Percentiles rank a stretch among this genome's conserved stretches.
These are phyloP conservation scores for Penicillium simplicissimum DNA, from an alignment of 495 filamentous ascomycete species.

Conservation along the genomic window DNA sequence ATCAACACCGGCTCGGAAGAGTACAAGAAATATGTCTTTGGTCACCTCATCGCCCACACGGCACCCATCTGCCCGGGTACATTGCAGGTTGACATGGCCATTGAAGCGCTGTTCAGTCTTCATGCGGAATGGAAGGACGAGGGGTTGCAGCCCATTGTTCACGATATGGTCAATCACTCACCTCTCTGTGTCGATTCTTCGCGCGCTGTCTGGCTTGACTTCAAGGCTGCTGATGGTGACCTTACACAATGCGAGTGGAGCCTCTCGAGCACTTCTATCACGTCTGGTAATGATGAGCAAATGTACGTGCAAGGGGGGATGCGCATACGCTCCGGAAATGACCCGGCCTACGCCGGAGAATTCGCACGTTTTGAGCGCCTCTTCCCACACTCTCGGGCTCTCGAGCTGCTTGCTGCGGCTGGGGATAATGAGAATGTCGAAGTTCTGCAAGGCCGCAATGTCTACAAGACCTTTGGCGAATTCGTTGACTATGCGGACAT, in stretches of 20 bases:
- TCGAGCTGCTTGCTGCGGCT: not conserved
- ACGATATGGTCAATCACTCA: constrained; percentile 42
- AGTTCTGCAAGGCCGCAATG: constrained; percentile 49
- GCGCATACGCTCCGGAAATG: not conserved
- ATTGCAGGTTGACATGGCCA: constrained; percentile 45
- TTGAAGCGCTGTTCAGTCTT: constrained; percentile 49
- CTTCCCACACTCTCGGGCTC: constrained; percentile 23
- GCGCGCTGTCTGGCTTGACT: constrained; percentile 40
- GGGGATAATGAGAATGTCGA: constrained; percentile 22
- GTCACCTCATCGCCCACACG: constrained; percentile 47
- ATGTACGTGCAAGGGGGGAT: not conserved
- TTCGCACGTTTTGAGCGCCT: constrained; percentile 48
- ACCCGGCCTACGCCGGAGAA: constrained; percentile 14
- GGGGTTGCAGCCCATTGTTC: constrained; percentile 35
- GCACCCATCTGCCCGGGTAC: constrained; percentile 52
- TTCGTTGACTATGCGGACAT: constrained; percentile 50
- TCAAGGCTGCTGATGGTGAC: constrained; percentile 11
- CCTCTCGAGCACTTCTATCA: not conserved
- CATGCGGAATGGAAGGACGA: constrained; percentile 27
- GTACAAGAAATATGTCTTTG: constrained; percentile 40
- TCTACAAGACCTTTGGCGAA: constrained; percentile 48
- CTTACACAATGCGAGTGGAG: constrained; percentile 2
- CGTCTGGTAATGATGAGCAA: not conserved
- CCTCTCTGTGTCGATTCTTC: constrained; percentile 47
- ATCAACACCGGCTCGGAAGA: constrained; percentile 46